Evolutionary conservation across 2,329 filamentous ascomycete species (phyloP), one percentile per base, ranked within the genome.

Genomic region (Capronia epimyces): DNA sequence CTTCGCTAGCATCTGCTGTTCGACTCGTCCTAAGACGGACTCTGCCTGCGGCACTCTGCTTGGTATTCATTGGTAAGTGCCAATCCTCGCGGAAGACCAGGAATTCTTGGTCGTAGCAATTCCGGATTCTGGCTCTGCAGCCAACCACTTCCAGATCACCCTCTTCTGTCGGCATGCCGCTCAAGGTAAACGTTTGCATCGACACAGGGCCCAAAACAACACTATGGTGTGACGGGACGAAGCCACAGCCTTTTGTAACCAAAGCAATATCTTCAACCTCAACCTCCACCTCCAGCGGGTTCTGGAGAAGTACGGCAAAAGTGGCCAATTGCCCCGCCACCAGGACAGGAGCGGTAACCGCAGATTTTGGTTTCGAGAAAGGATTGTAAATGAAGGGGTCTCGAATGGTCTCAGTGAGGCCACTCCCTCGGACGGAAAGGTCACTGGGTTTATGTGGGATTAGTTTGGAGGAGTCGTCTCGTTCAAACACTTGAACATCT

Each of bases 341-440:
- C 24, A 96, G 74, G 1, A 89, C 78, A 50, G 77, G 78, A 52
- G 89, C 82, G 10, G 79, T 73, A 1, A 76, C 73, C 20, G 67
- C 71, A 15, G 72, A 73, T 20, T 77, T 76, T 45, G 84, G 77
- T 67, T 89, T 89, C 16, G 89, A 71, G 63, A 96, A 97, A 0
- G 93, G 89, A 63, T 96, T 96, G 65, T 97, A 95, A 50, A 98
- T 87, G 61, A 98, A 95, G 0, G 93, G 93, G 55, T 93, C 89
- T 57, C 76, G 70, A 62, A 50, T 68, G 62, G 63, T 64, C 9
- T 67, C 67, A 10, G 69, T 69, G 8, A 71, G 66, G 5, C 49
- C 48, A 43, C 49, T 57, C 4, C 49, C 43, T 36, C 51, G 40
- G 16, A 55, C 49, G 40, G 74, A 70, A 32, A 81, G 64, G 53